Conservation (phyloP, 2,329 filamentous ascomycete species). For the Albophoma yamanashiensis region DNA sequence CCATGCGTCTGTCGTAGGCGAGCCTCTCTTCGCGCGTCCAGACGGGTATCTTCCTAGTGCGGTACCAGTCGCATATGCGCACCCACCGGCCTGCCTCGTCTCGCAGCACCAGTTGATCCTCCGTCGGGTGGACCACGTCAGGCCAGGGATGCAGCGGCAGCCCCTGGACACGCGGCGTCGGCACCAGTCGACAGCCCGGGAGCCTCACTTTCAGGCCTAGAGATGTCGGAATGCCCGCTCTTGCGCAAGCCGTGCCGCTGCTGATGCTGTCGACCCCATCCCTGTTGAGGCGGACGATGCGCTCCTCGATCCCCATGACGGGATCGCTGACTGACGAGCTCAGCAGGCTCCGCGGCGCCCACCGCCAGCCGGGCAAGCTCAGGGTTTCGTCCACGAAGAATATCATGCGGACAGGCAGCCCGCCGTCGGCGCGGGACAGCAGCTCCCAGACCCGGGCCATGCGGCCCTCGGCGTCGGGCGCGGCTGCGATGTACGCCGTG, state of each 20-base stretch:
- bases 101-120: conserved; percentile 7
- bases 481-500: conserved; percentile 6
- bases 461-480: conserved; percentile 5
- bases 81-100: conserved; percentile 7
- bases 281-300: conserved; percentile 5
- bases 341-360: conserved; percentile 14
- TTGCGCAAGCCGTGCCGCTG: neutral
- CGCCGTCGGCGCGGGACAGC: conserved; percentile 5
- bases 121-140: conserved; percentile 3
- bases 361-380: conserved; percentile 12
- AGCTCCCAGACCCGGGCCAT: conserved; percentile 15
- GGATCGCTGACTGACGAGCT: conserved; percentile 7
- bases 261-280: neutral
- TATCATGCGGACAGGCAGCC: conserved; percentile 10
- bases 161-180: neutral
- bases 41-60: conserved; percentile 5
- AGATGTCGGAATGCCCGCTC: conserved; percentile 5
- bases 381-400: conserved; percentile 13
- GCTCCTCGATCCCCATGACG: conserved; percentile 7
- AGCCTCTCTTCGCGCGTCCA: conserved; percentile 8
- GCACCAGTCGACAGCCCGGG: conserved; percentile 5
- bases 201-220: conserved; percentile 7
- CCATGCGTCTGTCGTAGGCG: conserved; percentile 5
- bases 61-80: conserved; percentile 10
- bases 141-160: conserved; percentile 9